These are phyloP conservation scores for Backusella parvicylindrica DNA, from an alignment of 192 early-diverging fungal genomes.

Conservation along the genomic window DNA sequence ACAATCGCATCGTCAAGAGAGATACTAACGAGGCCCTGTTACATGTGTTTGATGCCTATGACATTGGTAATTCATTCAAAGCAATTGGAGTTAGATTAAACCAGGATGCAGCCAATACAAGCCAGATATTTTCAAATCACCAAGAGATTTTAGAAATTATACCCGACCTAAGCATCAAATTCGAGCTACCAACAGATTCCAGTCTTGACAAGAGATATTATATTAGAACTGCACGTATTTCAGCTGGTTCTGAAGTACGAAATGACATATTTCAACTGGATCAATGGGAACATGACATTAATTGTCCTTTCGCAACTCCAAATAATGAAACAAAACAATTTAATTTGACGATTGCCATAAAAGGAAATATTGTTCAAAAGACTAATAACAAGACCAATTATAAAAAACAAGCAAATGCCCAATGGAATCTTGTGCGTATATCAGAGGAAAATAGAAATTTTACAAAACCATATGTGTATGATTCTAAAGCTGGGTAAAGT, in stretches of 20 bases:
- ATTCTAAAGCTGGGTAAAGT: slow-evolving; percentile 12
- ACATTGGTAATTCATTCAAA: slow-evolving; percentile 12
- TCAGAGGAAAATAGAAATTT: slow-evolving; percentile 53
- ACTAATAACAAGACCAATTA: not conserved
- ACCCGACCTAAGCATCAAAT: slow-evolving; percentile 16
- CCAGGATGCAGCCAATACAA: not conserved
- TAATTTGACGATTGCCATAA: not conserved
- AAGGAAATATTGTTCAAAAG: not conserved
- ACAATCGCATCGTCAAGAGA: not conserved
- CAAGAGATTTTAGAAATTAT: slow-evolving; percentile 13
- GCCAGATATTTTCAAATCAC: not conserved
- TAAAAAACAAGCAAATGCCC: slow-evolving; percentile 56
- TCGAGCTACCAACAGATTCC: not conserved
- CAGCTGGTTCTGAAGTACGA: not conserved
- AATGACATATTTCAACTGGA: not conserved
- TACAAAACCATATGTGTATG: slow-evolving; percentile 16
- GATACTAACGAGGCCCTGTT: not conserved
- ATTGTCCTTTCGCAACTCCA: slow-evolving; percentile 1
- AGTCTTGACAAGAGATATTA: slow-evolving; percentile 3
- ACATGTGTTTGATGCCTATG: slow-evolving; percentile 17
- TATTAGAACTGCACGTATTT: not conserved
- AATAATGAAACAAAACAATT: not conserved
- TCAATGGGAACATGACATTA: not conserved
- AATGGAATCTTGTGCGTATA: slow-evolving; percentile 82
- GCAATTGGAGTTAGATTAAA: slow-evolving; percentile 3